Percentiles rank a stretch among this genome's conserved stretches.
These are phyloP conservation scores for Metarhizium robertsii DNA, from an alignment of 2,329 filamentous ascomycete genomes.

Conservation along the genomic window DNA sequence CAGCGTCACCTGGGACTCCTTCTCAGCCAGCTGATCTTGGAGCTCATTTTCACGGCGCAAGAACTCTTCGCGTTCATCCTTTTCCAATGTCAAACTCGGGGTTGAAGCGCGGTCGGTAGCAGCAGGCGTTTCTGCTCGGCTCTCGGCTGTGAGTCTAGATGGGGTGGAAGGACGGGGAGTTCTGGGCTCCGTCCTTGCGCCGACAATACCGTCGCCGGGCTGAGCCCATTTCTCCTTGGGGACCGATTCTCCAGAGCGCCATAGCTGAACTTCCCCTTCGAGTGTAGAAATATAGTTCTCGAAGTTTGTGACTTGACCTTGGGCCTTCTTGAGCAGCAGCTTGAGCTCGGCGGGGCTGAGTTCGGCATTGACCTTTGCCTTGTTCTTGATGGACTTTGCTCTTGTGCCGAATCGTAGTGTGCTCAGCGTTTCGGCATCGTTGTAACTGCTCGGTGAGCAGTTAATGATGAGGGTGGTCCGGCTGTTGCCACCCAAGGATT, in stretches of 20 bases:
- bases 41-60: conserved; percentile 90
- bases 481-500: conserved; percentile 94
- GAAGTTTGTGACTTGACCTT: conserved; percentile 80
- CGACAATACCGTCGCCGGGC: conserved; percentile 39
- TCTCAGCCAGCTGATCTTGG: conserved; percentile 92
- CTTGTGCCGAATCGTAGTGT: conserved; percentile 91
- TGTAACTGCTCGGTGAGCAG: conserved; percentile 97
- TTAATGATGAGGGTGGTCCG: conserved; percentile 98
- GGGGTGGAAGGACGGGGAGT: conserved; percentile 44
- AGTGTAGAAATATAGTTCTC: conserved; percentile 76
- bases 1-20: conserved; percentile 69
- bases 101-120: conserved; percentile 78
- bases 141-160: conserved; percentile 43
- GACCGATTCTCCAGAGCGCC: conserved; percentile 81
- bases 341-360: conserved; percentile 94
- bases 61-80: conserved; percentile 96
- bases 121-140: conserved; percentile 51
- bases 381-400: conserved; percentile 99
- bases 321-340: conserved; percentile 81
- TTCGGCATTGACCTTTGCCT: conserved; percentile 98
- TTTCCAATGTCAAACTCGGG: conserved; percentile 80
- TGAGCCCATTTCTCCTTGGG: conserved; percentile 83
- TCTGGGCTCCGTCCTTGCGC: conserved; percentile 32
- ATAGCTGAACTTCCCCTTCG: conserved; percentile 76
- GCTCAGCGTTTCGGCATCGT: conserved; percentile 87